A percentile compares a stretch with the other conserved stretches of the same genome.
phyloP scores from a whole-genome alignment of 2,329 filamentous ascomycete species.

The Alternaria sp. region DNA sequence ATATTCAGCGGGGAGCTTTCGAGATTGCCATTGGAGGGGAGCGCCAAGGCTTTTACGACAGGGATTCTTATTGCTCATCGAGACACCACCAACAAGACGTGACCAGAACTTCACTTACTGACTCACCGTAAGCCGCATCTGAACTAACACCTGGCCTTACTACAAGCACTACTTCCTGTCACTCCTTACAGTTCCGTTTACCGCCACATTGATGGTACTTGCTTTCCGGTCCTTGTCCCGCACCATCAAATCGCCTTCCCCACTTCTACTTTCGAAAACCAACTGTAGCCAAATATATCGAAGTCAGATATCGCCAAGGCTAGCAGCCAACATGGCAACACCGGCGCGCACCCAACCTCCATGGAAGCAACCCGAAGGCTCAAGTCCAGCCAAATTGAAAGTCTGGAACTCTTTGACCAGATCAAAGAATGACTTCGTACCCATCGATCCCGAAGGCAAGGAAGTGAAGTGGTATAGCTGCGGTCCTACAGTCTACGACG shows the following conservation, averaged over 20 bases:
- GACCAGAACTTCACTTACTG: slow-evolving; percentile 23
- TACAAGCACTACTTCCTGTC: slow-evolving; percentile 21
- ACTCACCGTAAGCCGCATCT: slow-evolving; percentile 33
- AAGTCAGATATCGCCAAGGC: slow-evolving; percentile 8
- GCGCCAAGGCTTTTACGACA: slow-evolving; percentile 35
- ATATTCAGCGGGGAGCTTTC: slow-evolving; percentile 38
- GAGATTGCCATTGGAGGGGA: slow-evolving; percentile 35
- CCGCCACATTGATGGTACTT: slow-evolving; percentile 46
- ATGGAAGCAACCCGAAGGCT: slow-evolving; percentile 50
- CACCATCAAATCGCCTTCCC: slow-evolving; percentile 36
- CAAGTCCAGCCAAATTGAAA: slow-evolving; percentile 66
- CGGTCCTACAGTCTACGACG: slow-evolving; percentile 86
- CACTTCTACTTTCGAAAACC: slow-evolving; percentile 28
- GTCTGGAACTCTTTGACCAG: slow-evolving; percentile 84
- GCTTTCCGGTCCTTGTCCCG: slow-evolving; percentile 37
- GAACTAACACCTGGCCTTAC: slow-evolving; percentile 24
- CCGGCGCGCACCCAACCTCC: slow-evolving; percentile 50
- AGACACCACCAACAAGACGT: slow-evolving; percentile 21
- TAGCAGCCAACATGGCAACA: slow-evolving; percentile 44
- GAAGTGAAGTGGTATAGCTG: slow-evolving; percentile 89
- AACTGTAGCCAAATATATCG: slow-evolving; percentile 20
- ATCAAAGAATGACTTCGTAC: slow-evolving; percentile 76
- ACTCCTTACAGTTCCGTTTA: slow-evolving; percentile 21
- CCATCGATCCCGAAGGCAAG: slow-evolving; percentile 71
- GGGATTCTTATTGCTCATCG: slow-evolving; percentile 18